Evolutionary conservation across 2,329 filamentous ascomycete species (phyloP), one percentile per base, ranked within the genome.

Genomic region (Diaporthe batatas): DNA sequence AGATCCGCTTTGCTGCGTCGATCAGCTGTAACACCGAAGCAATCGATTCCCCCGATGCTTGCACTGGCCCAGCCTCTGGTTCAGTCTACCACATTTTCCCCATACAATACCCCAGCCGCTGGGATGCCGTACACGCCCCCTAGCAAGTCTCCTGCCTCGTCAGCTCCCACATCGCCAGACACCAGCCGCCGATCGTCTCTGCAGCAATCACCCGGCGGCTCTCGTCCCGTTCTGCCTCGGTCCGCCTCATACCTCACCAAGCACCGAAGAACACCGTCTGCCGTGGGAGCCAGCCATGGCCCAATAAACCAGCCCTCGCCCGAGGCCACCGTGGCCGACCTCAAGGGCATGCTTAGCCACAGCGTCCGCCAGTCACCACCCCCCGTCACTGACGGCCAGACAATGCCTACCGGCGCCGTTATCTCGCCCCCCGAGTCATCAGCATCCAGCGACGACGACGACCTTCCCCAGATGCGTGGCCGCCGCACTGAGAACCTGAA

Each of bases 381-480:
- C n/a, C 94, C 94, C 23, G 83, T 94, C 75, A 94, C 91, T 75
- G 91, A 94, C 83, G 88, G 86, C 34, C 82, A 90, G 73, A 85
- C 90, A 75, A 96, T 98, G 82, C 94, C 95, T 54, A 90, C 91
- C 75, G 94, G 94, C 74, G 95, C 94, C 75, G 90, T 98, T 77
- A 93, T 97, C 73, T 98, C 96, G 0, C 96, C 96, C 47, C 96
- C 96, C 12, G 96, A 98, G 78, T 98, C 95, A 44, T 88, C 89
- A 8, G 89, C 90, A 51, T 93, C 92, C 76, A 95, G 95, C 82
- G 95, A 98, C 80, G 94, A 97, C 77, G 94, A 97, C 79, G 91
- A 90, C 77, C 83, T 78, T 32, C 81, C 81, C 2, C 81, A 86
- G 68, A 79, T 84, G 7, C 83, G 86, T 6, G 86, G 84, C n/a